phyloP scores from a whole-genome alignment of 176 grass and related monocot species.

The Ensete glaucum region DNA sequence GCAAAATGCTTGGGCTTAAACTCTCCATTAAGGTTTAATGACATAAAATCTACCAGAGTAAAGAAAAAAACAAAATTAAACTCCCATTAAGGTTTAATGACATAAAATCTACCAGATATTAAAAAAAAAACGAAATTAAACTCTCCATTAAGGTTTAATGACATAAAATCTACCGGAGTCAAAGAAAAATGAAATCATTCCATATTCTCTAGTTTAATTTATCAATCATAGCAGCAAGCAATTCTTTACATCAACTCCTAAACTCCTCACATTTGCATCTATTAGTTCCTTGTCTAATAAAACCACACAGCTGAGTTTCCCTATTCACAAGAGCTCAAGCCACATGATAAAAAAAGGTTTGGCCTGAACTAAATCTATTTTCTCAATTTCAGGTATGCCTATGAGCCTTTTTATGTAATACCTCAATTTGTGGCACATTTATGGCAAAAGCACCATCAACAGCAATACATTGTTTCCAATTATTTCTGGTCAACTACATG shows the following conservation, averaged over 20 bases:
- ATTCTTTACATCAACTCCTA: no score
- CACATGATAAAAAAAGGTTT: no score
- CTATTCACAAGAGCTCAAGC: no score
- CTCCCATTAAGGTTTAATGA: background rate
- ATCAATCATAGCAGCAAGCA: no score
- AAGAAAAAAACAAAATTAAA: background rate
- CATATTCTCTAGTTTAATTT: no score
- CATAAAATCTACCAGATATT: background rate
- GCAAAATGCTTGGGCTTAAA: background rate
- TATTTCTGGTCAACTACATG: background rate
- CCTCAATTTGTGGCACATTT: background rate
- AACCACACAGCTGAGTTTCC: no score
- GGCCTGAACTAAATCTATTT: no score
- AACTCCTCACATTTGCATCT: no score
- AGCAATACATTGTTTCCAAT: background rate
- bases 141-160: background rate
- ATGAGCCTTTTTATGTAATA: no score
- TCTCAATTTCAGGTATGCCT: no score
- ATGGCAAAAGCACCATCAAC: background rate
- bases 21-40: background rate
- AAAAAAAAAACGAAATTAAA: background rate
- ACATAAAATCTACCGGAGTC: background rate
- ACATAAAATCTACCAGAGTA: background rate
- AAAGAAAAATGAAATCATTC: no score
- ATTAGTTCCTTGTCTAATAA: no score